A percentile compares a stretch with the other conserved stretches of the same genome.
Conservation (phyloP, 2,329 filamentous ascomycete genomes). For the Coleophoma cylindrospora region DNA sequence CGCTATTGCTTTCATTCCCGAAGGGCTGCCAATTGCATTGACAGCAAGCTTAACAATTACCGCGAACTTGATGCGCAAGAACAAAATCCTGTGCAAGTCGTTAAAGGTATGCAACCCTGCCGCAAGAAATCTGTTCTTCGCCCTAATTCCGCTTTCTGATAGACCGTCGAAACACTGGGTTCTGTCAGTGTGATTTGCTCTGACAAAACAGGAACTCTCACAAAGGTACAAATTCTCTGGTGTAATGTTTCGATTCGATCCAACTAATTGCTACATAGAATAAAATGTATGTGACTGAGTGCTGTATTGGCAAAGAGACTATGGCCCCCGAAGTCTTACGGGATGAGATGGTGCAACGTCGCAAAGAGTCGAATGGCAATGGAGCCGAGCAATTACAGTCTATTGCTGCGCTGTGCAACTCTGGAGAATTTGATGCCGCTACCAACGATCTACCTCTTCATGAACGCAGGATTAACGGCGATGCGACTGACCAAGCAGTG, state of each 20-base stretch:
- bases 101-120: slow-evolving; percentile 40
- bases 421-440: slow-evolving; percentile 67
- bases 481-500: slow-evolving; percentile 73
- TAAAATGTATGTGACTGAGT: slow-evolving; percentile 69
- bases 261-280: slow-evolving; percentile 40
- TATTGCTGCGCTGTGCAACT: slow-evolving; percentile 66
- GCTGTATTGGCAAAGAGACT: slow-evolving; percentile 47
- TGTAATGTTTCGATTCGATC: slow-evolving; percentile 21
- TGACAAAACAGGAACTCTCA: slow-evolving; percentile 72
- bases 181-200: slow-evolving; percentile 70
- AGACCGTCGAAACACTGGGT: slow-evolving; percentile 72
- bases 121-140: slow-evolving; percentile 69
- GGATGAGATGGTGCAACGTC: slow-evolving; percentile 30
- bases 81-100: slow-evolving; percentile 75
- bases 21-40: slow-evolving; percentile 66
- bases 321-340: slow-evolving; percentile 42
- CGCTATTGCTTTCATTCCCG: slow-evolving; percentile 71
- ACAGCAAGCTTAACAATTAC: slow-evolving; percentile 70
- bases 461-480: slow-evolving; percentile 63
- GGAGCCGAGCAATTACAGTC: slow-evolving; percentile 54
- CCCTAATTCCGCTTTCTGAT: slow-evolving; percentile 77
- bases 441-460: slow-evolving; percentile 53
- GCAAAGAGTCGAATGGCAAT: slow-evolving; percentile 24
- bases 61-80: slow-evolving; percentile 70
- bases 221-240: slow-evolving; percentile 24